A percentile compares a stretch with the other conserved stretches of the same genome.
Conservation (phyloP, 805 yeast species). For the Wickerhamiella sorbophila region DNA sequence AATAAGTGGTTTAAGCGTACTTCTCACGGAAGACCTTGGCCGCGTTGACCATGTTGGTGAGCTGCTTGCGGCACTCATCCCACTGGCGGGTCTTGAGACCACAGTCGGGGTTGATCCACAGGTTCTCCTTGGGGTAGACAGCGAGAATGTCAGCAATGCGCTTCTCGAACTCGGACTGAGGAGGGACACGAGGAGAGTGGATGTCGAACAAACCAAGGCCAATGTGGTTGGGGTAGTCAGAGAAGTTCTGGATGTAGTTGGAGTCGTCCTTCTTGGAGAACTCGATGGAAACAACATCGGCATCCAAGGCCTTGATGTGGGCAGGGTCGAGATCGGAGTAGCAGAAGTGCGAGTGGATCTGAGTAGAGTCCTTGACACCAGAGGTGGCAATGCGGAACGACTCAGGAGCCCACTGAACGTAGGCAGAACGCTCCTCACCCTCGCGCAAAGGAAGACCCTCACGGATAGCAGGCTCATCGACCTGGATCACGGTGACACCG, state of each 20-base stretch:
- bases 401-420: conserved; percentile 98
- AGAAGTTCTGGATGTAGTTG: conserved; percentile 92
- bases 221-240: conserved; percentile 98
- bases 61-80: conserved; percentile 90
- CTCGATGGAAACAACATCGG: conserved; percentile 98
- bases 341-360: conserved; percentile 99
- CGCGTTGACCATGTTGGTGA: conserved; percentile 98
- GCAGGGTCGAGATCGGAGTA: conserved; percentile 99
- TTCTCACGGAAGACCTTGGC: conserved; percentile 85
- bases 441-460: conserved; percentile 99
- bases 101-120: conserved; percentile 99
- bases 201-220: conserved; percentile 98
- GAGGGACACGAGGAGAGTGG: conserved; percentile 99
- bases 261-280: conserved; percentile 99
- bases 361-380: conserved; percentile 89
- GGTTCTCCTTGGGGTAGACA: conserved; percentile 93
- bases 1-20: conserved; percentile 20
- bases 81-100: conserved; percentile 99
- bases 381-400: conserved; percentile 99
- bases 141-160: conserved; percentile 90
- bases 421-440: conserved; percentile 90
- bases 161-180: conserved; percentile 87
- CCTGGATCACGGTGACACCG: conserved; percentile 95
- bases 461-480: conserved; percentile 99
- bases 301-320: conserved; percentile 98